Base-by-base conservation (phyloP, 495 filamentous ascomycete genomes). In the Rostrohypoxylon terebratum region DNA sequence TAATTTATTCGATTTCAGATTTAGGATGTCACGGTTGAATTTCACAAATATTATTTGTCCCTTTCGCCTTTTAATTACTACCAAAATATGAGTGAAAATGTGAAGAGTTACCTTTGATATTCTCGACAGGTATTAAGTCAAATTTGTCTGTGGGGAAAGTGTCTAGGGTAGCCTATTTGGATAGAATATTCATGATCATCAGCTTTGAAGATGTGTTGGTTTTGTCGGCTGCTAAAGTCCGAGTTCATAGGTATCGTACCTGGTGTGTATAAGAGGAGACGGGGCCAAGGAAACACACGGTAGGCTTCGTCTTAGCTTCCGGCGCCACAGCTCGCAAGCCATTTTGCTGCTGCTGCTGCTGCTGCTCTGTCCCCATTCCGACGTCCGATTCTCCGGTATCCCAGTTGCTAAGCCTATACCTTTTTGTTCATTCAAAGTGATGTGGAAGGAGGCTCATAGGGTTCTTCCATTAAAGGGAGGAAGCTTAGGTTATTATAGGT, bases 261-360 rank as follows among this genome's bases (percentile, higher is more conserved):
- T 98, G 94, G 80, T 98, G 94, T 9, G 96, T 94, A 80, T 96
- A 97, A 9, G 94, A 95, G 4, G 92, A 88, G 16, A 83, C 71
- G 10, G 95, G 94, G 16, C 95, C 95, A n/a, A 98, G 80, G 77
- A 91, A 98, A 38, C 92, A 90, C 23, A 97, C 92, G 7, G 77
- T 68, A 9, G 77, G 80, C 57, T 78, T 79, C 42, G 54, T 66
- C 44, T 14, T 40, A 16, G 71, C 31, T 31, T 36, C 57, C 14
- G 34, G 66, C 33, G 50, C 63, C 16, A 23, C 18, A 28, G 4
- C 57, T 20, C 28, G 48, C 20, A 14, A 21, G 40, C 42, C 59
- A 16, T 44, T 34, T 1, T 45, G 48, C 36, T 16, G 33, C 40
- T 28, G n/a, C 23, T 45, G 48, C 36, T 16, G 33, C 40, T 28